phyloP scores from a whole-genome alignment of 805 yeast species.

The Wickerhamomyces ciferrii region DNA sequence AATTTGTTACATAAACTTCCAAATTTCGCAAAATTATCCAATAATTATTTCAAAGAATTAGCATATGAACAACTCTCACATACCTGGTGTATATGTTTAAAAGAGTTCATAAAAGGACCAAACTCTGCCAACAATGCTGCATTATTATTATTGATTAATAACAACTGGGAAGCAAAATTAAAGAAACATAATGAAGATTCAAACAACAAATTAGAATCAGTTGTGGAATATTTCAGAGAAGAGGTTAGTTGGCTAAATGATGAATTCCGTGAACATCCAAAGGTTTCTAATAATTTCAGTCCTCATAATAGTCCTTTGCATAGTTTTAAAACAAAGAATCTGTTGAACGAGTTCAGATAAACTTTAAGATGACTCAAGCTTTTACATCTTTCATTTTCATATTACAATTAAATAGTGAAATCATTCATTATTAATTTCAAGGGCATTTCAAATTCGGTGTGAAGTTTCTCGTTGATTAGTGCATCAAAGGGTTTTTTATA shows the following conservation, averaged over 20 bases:
- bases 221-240: slow-evolving; percentile 36
- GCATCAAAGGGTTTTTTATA: background rate
- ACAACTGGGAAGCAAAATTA: slow-evolving; percentile 36
- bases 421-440: background rate
- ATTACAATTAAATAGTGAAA: background rate
- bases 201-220: slow-evolving; percentile 34
- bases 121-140: slow-evolving; percentile 23
- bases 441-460: background rate
- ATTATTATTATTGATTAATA: slow-evolving; percentile 31
- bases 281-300: slow-evolving; percentile 16
- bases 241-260: slow-evolving; percentile 29
- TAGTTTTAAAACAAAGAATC: slow-evolving; percentile 10
- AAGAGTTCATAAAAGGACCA: slow-evolving; percentile 21
- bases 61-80: slow-evolving; percentile 59
- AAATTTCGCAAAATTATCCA: slow-evolving; percentile 44
- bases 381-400: too few species aligned
- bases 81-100: slow-evolving; percentile 48
- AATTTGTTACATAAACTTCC: slow-evolving; percentile 60
- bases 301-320: slow-evolving; percentile 17
- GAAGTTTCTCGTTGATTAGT: background rate
- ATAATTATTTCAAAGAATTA: slow-evolving; percentile 36
- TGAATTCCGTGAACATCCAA: slow-evolving; percentile 9
- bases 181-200: slow-evolving; percentile 39
- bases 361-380: background rate
- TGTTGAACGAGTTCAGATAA: slow-evolving; percentile 1